Evolutionary conservation across 2,329 filamentous ascomycete species (phyloP), one percentile per base, ranked within the genome.

Genomic region (Dactylella cylindrospora): DNA sequence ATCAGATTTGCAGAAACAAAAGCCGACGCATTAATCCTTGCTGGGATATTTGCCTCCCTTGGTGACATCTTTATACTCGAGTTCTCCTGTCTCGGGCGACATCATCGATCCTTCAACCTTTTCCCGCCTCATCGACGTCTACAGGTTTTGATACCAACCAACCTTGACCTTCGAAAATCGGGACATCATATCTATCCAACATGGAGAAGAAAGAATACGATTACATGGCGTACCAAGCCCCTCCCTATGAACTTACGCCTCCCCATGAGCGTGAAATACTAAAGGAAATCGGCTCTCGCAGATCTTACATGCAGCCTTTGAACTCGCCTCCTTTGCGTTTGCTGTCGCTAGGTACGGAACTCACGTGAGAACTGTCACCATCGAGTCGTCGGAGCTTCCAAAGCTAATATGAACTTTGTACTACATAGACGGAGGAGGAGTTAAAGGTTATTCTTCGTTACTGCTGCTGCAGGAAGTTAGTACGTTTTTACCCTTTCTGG

Each of bases 401-500:
- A n/a, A n/a, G n/a, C 36, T 40, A n/a, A 15, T 25, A 55, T 47
- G 40, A 44, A 31, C 32, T 47, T 36, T n/a, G n/a, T n/a, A n/a
- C n/a, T n/a, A n/a, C n/a, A 61, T 28, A 57, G 57, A 62, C 50
- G 57, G 57, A 43, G 57, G 57, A 54, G 57, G 57, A 20, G 57
- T 62, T 17, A 62, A 62, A 33, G 57, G 57, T n/a, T 62, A 62
- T 50, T 62, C 57, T 28, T 62, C 57, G 35, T 49, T 62, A 49
- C 38, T 62, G 57, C 40, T 62, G 5, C 31, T 62, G 49, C 57
- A 62, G 57, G 57, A 62, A 50, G 41, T 62, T 15, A 62, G 57
- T 62, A 49, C n/a, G 57, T 62, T 8, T 20, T 22, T 22, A 25
- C 19, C 29, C 15, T 33, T 36, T 4, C n/a, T 17, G 3, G 33